Evolutionary conservation across 1,284 basidiomycete genomes (phyloP).

Genomic region (Sanghuangporus weigelae): DNA sequence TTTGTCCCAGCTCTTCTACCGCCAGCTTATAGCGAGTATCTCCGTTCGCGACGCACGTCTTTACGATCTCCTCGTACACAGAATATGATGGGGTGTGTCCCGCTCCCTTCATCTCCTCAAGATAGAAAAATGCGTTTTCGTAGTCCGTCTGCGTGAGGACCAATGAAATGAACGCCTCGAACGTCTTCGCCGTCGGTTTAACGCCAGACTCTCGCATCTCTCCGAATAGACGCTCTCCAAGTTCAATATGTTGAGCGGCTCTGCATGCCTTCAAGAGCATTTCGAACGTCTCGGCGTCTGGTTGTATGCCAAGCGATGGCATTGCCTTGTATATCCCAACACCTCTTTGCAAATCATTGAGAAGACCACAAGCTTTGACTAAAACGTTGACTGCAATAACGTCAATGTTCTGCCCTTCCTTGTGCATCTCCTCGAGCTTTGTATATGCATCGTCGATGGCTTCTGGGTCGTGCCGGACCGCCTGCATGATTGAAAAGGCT

Average conservation of each 20-base stretch:
- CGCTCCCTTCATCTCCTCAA: constrained; percentile 79
- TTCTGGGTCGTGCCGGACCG: constrained; percentile 44
- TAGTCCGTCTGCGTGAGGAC: constrained; percentile 68
- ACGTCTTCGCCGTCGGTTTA: constrained; percentile 53
- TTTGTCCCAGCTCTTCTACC: constrained; percentile 62
- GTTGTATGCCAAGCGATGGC: constrained; percentile 47
- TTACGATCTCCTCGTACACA: constrained; percentile 60
- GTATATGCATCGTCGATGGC: constrained; percentile 63
- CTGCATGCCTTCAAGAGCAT: constrained; percentile 63
- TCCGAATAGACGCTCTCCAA: constrained; percentile 55
- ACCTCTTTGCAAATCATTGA: constrained; percentile 71
- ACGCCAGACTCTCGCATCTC: constrained; percentile 57
- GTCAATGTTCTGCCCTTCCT: constrained; percentile 49
- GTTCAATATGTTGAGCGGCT: constrained; percentile 44
- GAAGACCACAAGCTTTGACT: constrained; percentile 54
- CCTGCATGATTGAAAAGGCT: constrained; percentile 44
- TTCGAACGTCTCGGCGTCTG: constrained; percentile 67
- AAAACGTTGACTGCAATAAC: constrained; percentile 59
- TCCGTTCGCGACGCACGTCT: constrained; percentile 47
- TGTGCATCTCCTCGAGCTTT: constrained; percentile 55
- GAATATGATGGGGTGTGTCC: constrained; percentile 46
- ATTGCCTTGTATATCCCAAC: constrained; percentile 71
- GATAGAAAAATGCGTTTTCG: constrained; percentile 83
- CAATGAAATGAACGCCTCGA: constrained; percentile 61
- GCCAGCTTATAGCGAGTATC: constrained; percentile 67